Percentiles rank a stretch among this genome's conserved stretches.
phyloP scores from a whole-genome alignment of 352 stramenopile species.

The Pythium dissotocum region DNA sequence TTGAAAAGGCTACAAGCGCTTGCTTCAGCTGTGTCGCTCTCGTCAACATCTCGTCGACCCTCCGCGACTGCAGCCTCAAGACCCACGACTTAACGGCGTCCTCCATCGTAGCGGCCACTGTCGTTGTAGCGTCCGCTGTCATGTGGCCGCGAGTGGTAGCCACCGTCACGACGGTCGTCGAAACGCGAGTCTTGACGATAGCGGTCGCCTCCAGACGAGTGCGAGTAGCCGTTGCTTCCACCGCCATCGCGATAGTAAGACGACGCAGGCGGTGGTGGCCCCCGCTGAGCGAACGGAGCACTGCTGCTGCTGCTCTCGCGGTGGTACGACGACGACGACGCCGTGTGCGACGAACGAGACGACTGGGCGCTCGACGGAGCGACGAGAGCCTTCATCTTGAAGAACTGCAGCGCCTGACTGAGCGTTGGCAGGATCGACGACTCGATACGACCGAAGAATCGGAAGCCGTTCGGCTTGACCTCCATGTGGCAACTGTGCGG shows the following conservation, averaged over 20 bases:
- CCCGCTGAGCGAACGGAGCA: slow-evolving; percentile 63
- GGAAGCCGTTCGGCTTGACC: slow-evolving; percentile 82
- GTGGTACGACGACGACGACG: slow-evolving; percentile 41
- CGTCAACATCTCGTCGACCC: not conserved
- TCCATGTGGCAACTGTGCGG: slow-evolving; percentile 88
- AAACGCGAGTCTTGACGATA: slow-evolving; percentile 66
- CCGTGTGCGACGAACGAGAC: slow-evolving; percentile 33
- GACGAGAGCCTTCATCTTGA: slow-evolving; percentile 88
- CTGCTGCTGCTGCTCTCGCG: slow-evolving; percentile 39
- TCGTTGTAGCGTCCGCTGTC: slow-evolving; percentile 27
- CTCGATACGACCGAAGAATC: slow-evolving; percentile 88
- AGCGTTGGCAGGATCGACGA: slow-evolving; percentile 81
- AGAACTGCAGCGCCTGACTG: slow-evolving; percentile 83
- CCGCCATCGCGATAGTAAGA: slow-evolving; percentile 33
- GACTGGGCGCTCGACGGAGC: slow-evolving; percentile 40
- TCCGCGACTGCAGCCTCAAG: not conserved
- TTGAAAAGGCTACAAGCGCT: not conserved
- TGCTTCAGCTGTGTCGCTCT: not conserved
- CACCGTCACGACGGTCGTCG: slow-evolving; percentile 59
- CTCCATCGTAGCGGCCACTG: slow-evolving; percentile 20
- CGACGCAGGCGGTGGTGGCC: slow-evolving; percentile 29
- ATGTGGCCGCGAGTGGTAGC: slow-evolving; percentile 21
- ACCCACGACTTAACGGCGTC: not conserved
- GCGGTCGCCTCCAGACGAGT: slow-evolving; percentile 41
- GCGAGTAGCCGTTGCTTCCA: slow-evolving; percentile 21